Base-by-base conservation (phyloP, 345 rosid species). In the Ricinus communis region DNA sequence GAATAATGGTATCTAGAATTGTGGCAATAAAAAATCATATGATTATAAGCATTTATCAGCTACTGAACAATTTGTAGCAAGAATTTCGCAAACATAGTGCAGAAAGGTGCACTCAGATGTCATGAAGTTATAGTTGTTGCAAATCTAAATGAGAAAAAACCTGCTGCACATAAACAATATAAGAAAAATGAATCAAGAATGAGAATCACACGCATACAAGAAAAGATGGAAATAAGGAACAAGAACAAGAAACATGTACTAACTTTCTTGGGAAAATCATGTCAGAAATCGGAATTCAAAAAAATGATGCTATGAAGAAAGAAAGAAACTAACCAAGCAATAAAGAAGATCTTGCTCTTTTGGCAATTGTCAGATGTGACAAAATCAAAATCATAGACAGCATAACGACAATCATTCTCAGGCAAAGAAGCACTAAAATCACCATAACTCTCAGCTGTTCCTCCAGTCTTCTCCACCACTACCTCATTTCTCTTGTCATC, bases 321-420 rank as follows among this genome's bases (percentile, higher is more conserved):
- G 63, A 70, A 5, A 50, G 74, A 58, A 72, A n/a, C 82, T 61
- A 71, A 90, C 93, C 96, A 90, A 40, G 96, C 88, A 38, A 88
- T 77, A 80, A 88, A 90, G 86, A 90, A 90, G 76, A 90, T 90
- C 76, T 90, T 88, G 87, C 93, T 88, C 81, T 88, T 90, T 68
- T 80, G 90, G 62, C 96, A 90, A 71, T 88, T 90, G 77, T 90
- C 96, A 5, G 86, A 81, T 46, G 93, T 88, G 31, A 88, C 90
- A 68, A 81, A 90, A 72, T 90, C 96, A 14, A 79, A 88, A 72
- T 88, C 91, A 55, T 85, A 90, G 18, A 90, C 87, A 62, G 90
- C 90, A 81, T 90, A 90, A 79, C 96, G 84, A 68, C 93, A 90
- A 60, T 90, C 93, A 75, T 78, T 84, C 16, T 86, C 93, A 0